Base-by-base conservation (phyloP, 345 rosid genomes). In the Lumnitzera littorea region DNA sequence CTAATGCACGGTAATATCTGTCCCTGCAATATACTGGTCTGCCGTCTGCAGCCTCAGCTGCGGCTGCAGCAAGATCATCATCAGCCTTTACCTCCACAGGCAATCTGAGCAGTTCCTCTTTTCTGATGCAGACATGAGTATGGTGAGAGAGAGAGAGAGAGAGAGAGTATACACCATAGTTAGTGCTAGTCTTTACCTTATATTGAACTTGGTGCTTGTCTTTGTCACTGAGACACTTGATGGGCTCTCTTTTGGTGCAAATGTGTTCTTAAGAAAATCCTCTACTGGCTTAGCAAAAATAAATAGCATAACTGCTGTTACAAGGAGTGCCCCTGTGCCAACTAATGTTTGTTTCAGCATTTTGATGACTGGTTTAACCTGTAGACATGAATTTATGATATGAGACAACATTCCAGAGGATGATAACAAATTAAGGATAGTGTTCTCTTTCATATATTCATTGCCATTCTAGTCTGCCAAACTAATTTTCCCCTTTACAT, bases 11-110 rank as follows among this genome's bases (percentile, higher is more conserved):
- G 67, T 92, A 92, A 70, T 70, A 85, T 63, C 98, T 84, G 66
- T 92, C 98, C 68, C 96, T 81, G 81, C 98, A 92, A 70, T 92
- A 89, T 13, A 85, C 98, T 1, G 97, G 98, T 72, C 98, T 81
- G 66, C 98, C 98, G 66, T 84, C 88, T 13, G 96, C 98, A 62
- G 98, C 96, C 77, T 92, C 84, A 6, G 98, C 96, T 0, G 98
- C 98, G 0, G 96, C 96, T 2, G 87, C 95, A 48, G 98, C 98
- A 49, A 89, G 60, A 63, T 85, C 90, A 50, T 89, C 94, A 13
- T 92, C 84, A 13, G 88, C 48, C 72, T 43, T 75, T 12, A 92
- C 96, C 67, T 89, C 98, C 65, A 48, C 29, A 0, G 96, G 98
- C 62, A 89, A 64, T 56, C 76, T 72, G 12, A 89, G 88, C 76